Conservation (phyloP, 2,329 filamentous ascomycete species). For the Ploettnerulaceae sp. region DNA sequence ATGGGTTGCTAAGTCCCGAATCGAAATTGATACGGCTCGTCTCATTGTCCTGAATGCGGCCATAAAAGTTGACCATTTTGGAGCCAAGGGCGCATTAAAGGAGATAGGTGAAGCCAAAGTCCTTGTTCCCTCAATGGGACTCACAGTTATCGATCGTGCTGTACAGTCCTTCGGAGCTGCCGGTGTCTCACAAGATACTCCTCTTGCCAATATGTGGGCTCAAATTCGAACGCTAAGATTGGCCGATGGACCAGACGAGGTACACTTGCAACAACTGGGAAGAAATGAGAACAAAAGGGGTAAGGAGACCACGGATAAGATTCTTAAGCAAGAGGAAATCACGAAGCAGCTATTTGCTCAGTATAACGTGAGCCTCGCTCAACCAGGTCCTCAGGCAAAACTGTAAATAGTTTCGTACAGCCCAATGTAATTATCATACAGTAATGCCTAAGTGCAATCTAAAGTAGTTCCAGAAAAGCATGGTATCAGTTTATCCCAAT, state of each 20-base stretch:
- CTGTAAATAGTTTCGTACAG: constrained; percentile 25
- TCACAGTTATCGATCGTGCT: constrained; percentile 88
- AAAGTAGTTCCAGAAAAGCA: too few species aligned
- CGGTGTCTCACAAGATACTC: constrained; percentile 91
- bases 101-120: constrained; percentile 97
- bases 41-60: constrained; percentile 91
- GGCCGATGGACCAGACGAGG: constrained; percentile 94
- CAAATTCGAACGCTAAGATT: constrained; percentile 75
- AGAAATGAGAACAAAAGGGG: constrained; percentile 73
- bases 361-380: constrained; percentile 43
- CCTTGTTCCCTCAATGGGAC: constrained; percentile 73
- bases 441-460: too few species aligned
- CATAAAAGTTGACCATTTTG: constrained; percentile 84
- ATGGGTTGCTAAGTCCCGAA: constrained; percentile 85
- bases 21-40: constrained; percentile 90
- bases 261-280: constrained; percentile 79
- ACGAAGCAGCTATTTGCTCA: constrained; percentile 61
- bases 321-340: constrained; percentile 60
- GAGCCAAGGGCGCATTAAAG: constrained; percentile 83
- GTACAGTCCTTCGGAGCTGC: constrained; percentile 89
- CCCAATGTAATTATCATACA: constrained; percentile 5
- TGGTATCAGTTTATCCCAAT: too few species aligned
- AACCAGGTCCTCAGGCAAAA: constrained; percentile 32
- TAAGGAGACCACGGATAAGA: constrained; percentile 53
- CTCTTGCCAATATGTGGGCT: constrained; percentile 79